Conservation (phyloP, 352 stramenopile genomes). For the Achlya hypogyna region DNA sequence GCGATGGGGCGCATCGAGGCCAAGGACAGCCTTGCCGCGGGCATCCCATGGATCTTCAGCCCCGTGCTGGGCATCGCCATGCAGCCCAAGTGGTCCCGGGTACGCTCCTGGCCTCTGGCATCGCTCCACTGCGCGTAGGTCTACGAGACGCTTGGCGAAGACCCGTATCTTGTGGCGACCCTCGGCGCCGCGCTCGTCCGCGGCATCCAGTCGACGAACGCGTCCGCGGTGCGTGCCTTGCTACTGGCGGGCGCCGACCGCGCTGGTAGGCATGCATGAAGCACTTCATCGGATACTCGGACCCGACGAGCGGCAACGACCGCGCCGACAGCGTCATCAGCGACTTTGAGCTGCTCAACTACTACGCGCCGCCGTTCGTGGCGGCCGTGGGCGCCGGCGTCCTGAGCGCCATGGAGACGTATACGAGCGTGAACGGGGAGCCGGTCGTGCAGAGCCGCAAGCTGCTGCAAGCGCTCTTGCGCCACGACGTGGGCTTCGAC, state of each 20-base stretch:
- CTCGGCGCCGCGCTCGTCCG: constrained; percentile 73
- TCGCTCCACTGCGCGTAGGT: constrained; percentile 23
- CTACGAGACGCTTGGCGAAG: constrained; percentile 92
- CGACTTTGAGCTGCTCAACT: constrained; percentile 74
- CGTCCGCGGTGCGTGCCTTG: constrained; percentile 26
- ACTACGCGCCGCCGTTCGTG: constrained; percentile 76
- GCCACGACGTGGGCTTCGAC: constrained; percentile 77
- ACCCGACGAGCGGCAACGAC: constrained; percentile 74
- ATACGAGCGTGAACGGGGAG: constrained; percentile 87
- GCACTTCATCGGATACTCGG: constrained; percentile 84
- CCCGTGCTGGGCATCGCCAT: constrained; percentile 83
- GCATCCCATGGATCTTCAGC: constrained; percentile 86
- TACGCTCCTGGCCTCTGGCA: neutral
- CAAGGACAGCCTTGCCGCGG: constrained; percentile 75
- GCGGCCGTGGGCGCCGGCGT: constrained; percentile 68
- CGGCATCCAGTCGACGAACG: constrained; percentile 65
- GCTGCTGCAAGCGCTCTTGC: constrained; percentile 42
- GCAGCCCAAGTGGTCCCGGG: constrained; percentile 77
- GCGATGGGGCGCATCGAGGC: constrained; percentile 59
- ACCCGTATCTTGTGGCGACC: constrained; percentile 67
- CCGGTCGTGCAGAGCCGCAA: constrained; percentile 79
- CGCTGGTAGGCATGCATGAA: constrained; percentile 72
- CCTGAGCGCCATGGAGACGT: constrained; percentile 89
- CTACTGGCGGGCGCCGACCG: neutral
- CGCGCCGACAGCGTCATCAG: constrained; percentile 60